Conservation (phyloP, 148 eudicot genomes). For the Limonium bicolor region DNA sequence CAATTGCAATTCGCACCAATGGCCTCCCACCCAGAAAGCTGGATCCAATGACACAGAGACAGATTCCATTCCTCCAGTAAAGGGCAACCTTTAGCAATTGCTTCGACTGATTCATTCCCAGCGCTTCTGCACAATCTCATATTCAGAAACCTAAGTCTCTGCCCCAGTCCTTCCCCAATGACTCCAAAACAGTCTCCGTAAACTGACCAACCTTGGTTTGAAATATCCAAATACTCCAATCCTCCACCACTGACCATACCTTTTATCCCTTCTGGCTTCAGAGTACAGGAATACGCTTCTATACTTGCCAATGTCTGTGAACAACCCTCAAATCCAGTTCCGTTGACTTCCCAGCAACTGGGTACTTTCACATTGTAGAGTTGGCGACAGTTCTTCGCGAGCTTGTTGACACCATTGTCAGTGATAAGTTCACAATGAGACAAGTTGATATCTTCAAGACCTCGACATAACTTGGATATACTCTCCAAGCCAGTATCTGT, state of each 20-base stretch:
- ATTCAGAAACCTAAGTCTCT: slow-evolving; percentile 30
- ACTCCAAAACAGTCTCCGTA: slow-evolving; percentile 28
- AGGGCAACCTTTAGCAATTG: slow-evolving; percentile 51
- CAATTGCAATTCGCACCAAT: slow-evolving; percentile 37
- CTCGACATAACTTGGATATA: slow-evolving; percentile 33
- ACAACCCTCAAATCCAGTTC: slow-evolving; percentile 48
- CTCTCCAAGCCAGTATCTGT: slow-evolving; percentile 33
- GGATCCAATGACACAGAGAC: slow-evolving; percentile 40
- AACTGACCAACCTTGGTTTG: slow-evolving; percentile 16
- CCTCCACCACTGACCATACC: slow-evolving; percentile 25
- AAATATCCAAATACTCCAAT: slow-evolving; percentile 22
- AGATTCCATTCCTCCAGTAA: slow-evolving; percentile 51
- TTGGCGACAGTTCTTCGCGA: slow-evolving; percentile 26
- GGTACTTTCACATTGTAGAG: slow-evolving; percentile 32
- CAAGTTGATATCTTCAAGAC: slow-evolving; percentile 39
- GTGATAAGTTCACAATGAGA: slow-evolving; percentile 26
- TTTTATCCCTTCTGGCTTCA: slow-evolving; percentile 32
- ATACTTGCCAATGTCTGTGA: slow-evolving; percentile 24
- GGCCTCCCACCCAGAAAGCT: slow-evolving; percentile 41
- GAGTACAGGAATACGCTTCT: slow-evolving; percentile 55
- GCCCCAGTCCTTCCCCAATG: slow-evolving; percentile 28
- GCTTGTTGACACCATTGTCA: slow-evolving; percentile 30
- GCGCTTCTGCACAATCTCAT: slow-evolving; percentile 35
- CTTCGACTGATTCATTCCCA: slow-evolving; percentile 23
- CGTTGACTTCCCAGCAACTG: slow-evolving; percentile 22